A percentile compares a stretch with the other conserved stretches of the same genome.
Conservation (phyloP, 1,284 basidiomycete species). For the Cutaneotrichosporon daszewskae region DNA sequence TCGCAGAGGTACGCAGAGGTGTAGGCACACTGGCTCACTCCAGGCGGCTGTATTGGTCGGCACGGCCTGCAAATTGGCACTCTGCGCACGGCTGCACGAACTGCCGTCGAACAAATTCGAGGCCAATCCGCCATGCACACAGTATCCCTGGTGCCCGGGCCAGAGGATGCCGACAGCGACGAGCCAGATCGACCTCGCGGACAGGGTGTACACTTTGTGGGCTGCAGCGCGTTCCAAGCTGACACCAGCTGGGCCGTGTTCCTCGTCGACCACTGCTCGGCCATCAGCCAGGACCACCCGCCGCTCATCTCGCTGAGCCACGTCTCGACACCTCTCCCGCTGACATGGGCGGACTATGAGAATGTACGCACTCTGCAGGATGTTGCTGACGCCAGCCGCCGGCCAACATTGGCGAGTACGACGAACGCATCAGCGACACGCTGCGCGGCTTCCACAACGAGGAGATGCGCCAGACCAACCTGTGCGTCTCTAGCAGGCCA, state of each 20-base stretch:
- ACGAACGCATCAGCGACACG: no score
- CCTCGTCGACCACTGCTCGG: slow-evolving; percentile 11
- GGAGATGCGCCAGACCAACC: no score
- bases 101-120: no score
- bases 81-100: no score
- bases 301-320: slow-evolving; percentile 4
- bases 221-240: not conserved
- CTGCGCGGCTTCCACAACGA: no score
- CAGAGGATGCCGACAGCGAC: not conserved
- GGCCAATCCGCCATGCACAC: no score
- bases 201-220: slow-evolving; percentile 21
- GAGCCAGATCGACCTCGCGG: slow-evolving; percentile 15
- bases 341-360: slow-evolving; percentile 13
- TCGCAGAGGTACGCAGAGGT: not conserved
- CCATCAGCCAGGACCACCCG: slow-evolving; percentile 9
- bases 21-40: no score
- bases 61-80: no score
- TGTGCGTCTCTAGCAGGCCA: no score
- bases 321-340: slow-evolving; percentile 15
- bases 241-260: slow-evolving; percentile 17
- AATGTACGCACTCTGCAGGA: slow-evolving; percentile 1
- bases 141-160: no score
- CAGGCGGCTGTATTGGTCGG: no score
- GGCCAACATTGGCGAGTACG: not conserved
- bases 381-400: not conserved